These are phyloP conservation scores for Pseudognaphalium luteoalbum DNA, from an alignment of 129 eudicot genomes.

Conservation along the genomic window DNA sequence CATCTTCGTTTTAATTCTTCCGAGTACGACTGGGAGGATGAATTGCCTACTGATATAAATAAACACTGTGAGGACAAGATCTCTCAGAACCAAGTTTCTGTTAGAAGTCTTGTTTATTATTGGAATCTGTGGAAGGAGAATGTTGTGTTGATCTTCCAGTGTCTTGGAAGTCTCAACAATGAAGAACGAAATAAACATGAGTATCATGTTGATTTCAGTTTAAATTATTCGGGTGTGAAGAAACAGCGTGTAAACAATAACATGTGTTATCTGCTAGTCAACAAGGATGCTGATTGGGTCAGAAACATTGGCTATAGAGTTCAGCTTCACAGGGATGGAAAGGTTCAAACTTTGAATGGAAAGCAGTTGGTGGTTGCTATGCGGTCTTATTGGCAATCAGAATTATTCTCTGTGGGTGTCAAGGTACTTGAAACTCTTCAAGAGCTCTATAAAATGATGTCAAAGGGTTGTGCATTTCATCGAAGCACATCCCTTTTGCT, in stretches of 20 bases:
- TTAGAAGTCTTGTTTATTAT: conserved; percentile 41
- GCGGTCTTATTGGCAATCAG: conserved; percentile 39
- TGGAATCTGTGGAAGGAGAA: conserved; percentile 51
- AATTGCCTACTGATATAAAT: conserved; percentile 12
- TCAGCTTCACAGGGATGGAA: conserved; percentile 20
- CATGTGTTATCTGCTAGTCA: conserved; percentile 28
- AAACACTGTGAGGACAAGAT: conserved; percentile 30
- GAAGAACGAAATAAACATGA: conserved; percentile 13
- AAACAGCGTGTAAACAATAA: conserved; percentile 15
- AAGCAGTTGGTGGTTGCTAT: conserved; percentile 42
- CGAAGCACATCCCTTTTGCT: conserved; percentile 31
- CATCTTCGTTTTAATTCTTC: conserved; percentile 22
- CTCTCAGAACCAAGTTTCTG: conserved; percentile 40
- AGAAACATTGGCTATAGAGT: conserved; percentile 32
- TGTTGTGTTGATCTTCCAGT: conserved; percentile 28
- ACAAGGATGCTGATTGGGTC: conserved; percentile 60
- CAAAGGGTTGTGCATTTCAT: background rate
- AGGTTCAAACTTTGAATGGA: conserved; percentile 32
- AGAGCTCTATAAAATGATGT: conserved; percentile 22
- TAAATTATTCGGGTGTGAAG: conserved; percentile 54
- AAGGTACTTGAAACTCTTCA: conserved; percentile 42
- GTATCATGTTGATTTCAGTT: conserved; percentile 38
- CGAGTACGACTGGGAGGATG: conserved; percentile 45
- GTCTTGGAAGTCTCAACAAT: conserved; percentile 31
- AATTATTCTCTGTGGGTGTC: conserved; percentile 44